phyloP scores from a whole-genome alignment of 495 filamentous ascomycete genomes.

The Apodospora peruviana region DNA sequence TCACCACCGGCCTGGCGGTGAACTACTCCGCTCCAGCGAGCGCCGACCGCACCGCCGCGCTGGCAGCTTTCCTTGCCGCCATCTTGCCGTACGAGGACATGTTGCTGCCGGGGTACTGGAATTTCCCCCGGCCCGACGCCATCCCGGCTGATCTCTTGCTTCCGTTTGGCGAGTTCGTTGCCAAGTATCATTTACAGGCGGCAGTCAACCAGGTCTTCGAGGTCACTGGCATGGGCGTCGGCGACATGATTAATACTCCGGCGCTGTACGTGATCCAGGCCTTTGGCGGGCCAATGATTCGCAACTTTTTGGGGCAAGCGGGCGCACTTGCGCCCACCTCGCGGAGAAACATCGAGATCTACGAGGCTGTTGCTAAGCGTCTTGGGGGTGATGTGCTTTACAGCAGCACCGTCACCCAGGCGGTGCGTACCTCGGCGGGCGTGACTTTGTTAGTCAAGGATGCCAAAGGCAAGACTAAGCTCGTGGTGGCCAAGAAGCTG shows the following conservation, averaged over 20 bases:
- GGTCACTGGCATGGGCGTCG: conserved; percentile 36
- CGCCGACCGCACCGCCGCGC: conserved; percentile 22
- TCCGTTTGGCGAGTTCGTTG: conserved; percentile 41
- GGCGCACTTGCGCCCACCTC: conserved; percentile 24
- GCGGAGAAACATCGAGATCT: conserved; percentile 37
- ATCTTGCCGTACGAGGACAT: conserved; percentile 31
- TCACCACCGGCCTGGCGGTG: conserved; percentile 28
- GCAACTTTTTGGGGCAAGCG: conserved; percentile 24
- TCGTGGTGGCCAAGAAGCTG: conserved; percentile 33
- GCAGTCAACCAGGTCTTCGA: conserved; percentile 27
- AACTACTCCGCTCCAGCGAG: conserved; percentile 12
- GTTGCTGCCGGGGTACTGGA: conserved; percentile 33
- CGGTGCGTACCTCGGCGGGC: conserved; percentile 20
- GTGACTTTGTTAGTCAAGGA: conserved; percentile 31
- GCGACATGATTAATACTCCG: conserved; percentile 26
- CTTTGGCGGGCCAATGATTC: conserved; percentile 36
- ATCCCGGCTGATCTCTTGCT: conserved; percentile 44
- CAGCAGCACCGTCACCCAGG: conserved; percentile 26
- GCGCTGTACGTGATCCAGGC: conserved; percentile 37
- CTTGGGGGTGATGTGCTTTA: conserved; percentile 33
- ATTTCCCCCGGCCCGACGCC: conserved; percentile 30
- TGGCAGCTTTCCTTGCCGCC: conserved; percentile 31
- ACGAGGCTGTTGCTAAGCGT: conserved; percentile 28
- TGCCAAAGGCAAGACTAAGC: conserved; percentile 19
- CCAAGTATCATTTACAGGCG: conserved; percentile 25